Evolutionary conservation across 768 basidiomycete species (phyloP), one percentile per base, ranked within the genome.

Genomic region (Leccinum arenicola): DNA sequence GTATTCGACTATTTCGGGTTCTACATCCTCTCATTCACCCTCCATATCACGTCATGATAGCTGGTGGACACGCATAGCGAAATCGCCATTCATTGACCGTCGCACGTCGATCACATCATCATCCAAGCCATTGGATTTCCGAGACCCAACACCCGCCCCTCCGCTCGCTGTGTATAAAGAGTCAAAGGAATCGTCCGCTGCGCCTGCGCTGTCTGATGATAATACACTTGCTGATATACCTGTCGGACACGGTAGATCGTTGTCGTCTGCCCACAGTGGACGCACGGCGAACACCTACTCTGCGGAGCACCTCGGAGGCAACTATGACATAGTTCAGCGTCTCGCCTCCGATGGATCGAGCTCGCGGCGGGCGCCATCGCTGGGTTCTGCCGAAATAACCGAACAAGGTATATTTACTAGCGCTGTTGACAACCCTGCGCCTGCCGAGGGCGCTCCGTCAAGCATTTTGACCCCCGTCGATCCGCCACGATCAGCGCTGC

Each of bases 131-230:
- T 69, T 78, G 14, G 86, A 91, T 21, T 83, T 94, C 67, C 82
- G 89, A 21, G 93, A 95, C 72, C 93, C 93, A 1, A 85, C 86
- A 54, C 89, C 91, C 1, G 83, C 84, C 4, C 92, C 92, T 0
- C 78, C 78, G 12, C 77, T 93, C 5, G 75, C 78, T 49, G 74
- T 83, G 3, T 84, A 89, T 54, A 80, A 84, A 56, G 84, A 89
- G 31, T 64, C 64, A 15, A 66, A 64, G 12, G 66, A 69, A 50
- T n/a, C 50, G 9, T 31, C 61, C 11, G 51, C 55, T 14, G 50
- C 55, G 17, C 65, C 63, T 35, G 61, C 60, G 4, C 48, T 60
- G 33, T 68, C 67, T 12, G 55, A 57, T 50, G 56, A 54, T 50
- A 60, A 54, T 50, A 60, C 59, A 31, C 58, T 55, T 35, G 48